These are phyloP conservation scores for Annona squamosa DNA, from an alignment of 164 flowering plant genomes.

Conservation along the genomic window DNA sequence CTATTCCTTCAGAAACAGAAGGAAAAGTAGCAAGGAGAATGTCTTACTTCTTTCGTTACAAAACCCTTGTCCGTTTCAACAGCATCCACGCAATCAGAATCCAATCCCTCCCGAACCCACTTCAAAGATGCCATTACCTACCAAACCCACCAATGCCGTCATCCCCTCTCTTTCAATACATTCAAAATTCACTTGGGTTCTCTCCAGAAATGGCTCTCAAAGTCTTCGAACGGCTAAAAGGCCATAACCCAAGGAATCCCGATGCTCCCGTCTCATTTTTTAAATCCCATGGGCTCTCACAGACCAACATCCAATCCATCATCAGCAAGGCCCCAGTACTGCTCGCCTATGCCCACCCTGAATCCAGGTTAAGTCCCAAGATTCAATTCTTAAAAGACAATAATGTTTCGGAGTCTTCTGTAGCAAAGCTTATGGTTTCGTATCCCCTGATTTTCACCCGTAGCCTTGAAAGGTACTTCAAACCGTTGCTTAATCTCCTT, in stretches of 20 bases:
- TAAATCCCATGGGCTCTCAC: constrained; percentile 6
- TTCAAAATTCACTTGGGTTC: constrained; percentile 14
- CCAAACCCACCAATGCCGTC: neutral
- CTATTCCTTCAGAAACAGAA: neutral
- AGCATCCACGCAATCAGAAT: neutral
- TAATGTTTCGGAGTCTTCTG: neutral
- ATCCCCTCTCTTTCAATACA: neutral
- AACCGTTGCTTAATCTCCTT: neutral
- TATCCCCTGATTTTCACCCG: neutral
- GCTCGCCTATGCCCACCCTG: neutral
- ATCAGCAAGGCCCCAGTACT: neutral
- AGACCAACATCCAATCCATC: neutral
- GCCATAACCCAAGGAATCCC: constrained; percentile 7
- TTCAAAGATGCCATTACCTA: neutral
- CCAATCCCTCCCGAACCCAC: neutral
- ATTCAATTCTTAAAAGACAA: neutral
- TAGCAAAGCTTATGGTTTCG: neutral
- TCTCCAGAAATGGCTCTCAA: constrained; percentile 14
- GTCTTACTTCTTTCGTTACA: neutral
- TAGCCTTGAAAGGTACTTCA: neutral
- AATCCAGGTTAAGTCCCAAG: neutral
- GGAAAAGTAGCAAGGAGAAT: neutral
- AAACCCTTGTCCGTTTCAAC: neutral
- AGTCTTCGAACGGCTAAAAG: constrained; percentile 9
- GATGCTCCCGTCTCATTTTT: constrained; percentile 10